Conservation (phyloP, 305 asterid genomes). For the Fraxinus paxiana region DNA sequence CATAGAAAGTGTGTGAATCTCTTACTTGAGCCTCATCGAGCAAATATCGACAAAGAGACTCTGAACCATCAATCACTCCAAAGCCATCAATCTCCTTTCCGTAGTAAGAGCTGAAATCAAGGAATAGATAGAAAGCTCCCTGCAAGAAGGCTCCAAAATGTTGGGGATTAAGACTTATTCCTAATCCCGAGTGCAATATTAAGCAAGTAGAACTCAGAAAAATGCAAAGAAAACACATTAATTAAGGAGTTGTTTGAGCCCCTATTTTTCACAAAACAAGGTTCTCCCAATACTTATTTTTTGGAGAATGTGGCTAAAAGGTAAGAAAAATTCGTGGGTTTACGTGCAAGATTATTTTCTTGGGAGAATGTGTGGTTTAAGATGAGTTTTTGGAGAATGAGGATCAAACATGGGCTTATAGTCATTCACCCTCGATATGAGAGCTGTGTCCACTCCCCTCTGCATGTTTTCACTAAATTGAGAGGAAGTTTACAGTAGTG, state of each 20-base stretch:
- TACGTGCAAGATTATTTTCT: background rate
- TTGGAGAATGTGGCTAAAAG: background rate
- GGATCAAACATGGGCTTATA: background rate
- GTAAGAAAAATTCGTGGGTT: background rate
- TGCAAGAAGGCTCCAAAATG: constrained; percentile 28
- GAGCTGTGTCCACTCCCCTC: background rate
- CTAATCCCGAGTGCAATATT: background rate
- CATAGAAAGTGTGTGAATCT: background rate
- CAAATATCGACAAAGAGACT: constrained; percentile 73
- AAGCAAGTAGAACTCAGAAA: background rate
- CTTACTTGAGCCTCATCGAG: constrained; percentile 84
- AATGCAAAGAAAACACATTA: background rate
- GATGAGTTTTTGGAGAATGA: background rate
- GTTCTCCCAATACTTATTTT: too few species aligned
- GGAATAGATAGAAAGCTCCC: constrained; percentile 93
- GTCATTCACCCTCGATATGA: background rate
- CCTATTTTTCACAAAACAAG: background rate
- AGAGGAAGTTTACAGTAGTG: background rate
- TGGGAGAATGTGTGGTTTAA: background rate
- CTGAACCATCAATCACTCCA: constrained; percentile 64
- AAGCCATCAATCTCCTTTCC: constrained; percentile 58
- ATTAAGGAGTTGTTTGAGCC: background rate
- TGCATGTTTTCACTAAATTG: background rate
- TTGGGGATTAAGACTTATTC: background rate
- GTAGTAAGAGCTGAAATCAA: constrained; percentile 73